Conservation (phyloP, 192 early-diverging fungal genomes). For the Coemansia sp. region DNA sequence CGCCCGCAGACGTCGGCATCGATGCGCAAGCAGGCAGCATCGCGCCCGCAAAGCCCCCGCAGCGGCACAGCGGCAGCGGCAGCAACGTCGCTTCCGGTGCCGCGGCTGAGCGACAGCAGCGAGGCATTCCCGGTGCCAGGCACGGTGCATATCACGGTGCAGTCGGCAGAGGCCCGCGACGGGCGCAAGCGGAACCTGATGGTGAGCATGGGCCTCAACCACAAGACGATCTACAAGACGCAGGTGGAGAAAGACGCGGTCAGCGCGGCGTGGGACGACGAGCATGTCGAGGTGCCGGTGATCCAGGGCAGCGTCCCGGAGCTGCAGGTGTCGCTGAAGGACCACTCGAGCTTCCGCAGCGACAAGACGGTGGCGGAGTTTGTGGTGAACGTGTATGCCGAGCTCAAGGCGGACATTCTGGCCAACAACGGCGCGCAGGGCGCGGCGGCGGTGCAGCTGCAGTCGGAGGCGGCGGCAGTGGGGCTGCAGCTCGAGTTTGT, state of each 20-base stretch:
- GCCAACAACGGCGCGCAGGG: constrained; percentile 17
- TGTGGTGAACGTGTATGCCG: constrained; percentile 24
- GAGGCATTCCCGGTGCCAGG: constrained; percentile 37
- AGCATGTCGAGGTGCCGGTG: constrained; percentile 40
- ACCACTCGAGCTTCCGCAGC: constrained; percentile 52
- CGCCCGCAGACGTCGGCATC: neutral
- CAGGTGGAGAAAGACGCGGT: constrained; percentile 41
- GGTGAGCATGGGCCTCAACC: constrained; percentile 39
- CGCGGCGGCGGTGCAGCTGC: constrained; percentile 5
- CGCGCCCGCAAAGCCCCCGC: constrained; percentile 5
- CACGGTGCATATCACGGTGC: constrained; percentile 24
- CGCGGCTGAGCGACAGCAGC: constrained; percentile 27
- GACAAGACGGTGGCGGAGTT: constrained; percentile 44
- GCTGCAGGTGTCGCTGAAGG: constrained; percentile 32
- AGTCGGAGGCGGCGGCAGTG: constrained; percentile 13
- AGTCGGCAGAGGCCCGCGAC: constrained; percentile 26
- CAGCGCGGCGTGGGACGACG: constrained; percentile 17
- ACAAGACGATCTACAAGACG: constrained; percentile 51
- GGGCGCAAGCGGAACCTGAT: constrained; percentile 38
- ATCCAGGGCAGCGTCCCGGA: constrained; percentile 37
- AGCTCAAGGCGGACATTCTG: constrained; percentile 35
- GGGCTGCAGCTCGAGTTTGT: constrained; percentile 25
- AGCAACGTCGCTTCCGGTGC: constrained; percentile 12
- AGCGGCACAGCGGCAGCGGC: neutral
- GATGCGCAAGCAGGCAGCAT: neutral